Percentiles rank a stretch among this genome's conserved stretches.
phyloP scores from a whole-genome alignment of 306 rosid genomes.

The Crotalaria pallida region DNA sequence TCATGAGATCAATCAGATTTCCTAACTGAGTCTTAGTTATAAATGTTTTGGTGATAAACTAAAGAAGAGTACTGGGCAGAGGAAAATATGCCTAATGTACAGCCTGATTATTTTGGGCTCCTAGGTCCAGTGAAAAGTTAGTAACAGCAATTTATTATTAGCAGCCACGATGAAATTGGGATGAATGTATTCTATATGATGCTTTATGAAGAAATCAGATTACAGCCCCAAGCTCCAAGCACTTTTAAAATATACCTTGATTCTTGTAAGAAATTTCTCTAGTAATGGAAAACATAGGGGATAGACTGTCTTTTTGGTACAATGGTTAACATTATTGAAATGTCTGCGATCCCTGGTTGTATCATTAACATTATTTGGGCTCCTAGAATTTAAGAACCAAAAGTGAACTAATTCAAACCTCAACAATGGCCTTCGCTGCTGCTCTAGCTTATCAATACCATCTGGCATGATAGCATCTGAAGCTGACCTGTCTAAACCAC shows the following conservation, averaged over 20 bases:
- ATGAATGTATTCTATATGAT: not conserved
- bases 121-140: not conserved
- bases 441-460: slow-evolving; percentile 34
- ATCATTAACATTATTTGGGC: not conserved
- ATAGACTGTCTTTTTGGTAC: not conserved
- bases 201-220: not conserved
- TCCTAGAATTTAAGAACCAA: not conserved
- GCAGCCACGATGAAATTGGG: not conserved
- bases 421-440: slow-evolving; percentile 33
- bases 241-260: not conserved
- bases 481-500: slow-evolving; percentile 24
- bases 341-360: not conserved
- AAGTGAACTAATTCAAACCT: slow-evolving; percentile 48
- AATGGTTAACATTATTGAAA: not conserved
- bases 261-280: not conserved
- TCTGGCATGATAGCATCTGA: slow-evolving; percentile 36
- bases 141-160: not conserved
- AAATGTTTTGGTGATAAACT: not conserved
- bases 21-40: not conserved
- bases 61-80: not conserved
- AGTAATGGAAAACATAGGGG: not conserved
- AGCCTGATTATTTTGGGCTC: not conserved
- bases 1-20: not conserved
- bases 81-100: not conserved
- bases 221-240: not conserved